Evolutionary conservation across 106 monocot species (phyloP).

Genomic region (Apostasia ramifera): DNA sequence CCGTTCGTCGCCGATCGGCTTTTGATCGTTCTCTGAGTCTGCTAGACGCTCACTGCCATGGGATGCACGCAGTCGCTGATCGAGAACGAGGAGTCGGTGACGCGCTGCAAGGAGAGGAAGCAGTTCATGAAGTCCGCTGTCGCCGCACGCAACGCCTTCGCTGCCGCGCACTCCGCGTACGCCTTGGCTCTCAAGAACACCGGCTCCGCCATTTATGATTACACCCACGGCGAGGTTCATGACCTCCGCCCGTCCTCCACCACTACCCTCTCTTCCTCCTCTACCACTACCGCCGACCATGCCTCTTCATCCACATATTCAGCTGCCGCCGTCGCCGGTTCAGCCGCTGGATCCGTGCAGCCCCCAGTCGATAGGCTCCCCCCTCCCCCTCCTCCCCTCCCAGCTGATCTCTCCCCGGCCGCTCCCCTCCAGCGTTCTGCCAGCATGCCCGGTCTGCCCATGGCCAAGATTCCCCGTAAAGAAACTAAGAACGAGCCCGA

Average conservation of each 20-base stretch:
- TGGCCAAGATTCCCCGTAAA: constrained; percentile 4
- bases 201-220: constrained; percentile 74
- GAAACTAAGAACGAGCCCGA: constrained; percentile 13
- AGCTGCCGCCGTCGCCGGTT: neutral
- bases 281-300: constrained; percentile 11
- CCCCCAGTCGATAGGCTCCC: constrained; percentile 26
- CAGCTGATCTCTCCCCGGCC: constrained; percentile 32
- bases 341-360: constrained; percentile 1
- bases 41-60: constrained; percentile 19
- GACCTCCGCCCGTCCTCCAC: constrained; percentile 2
- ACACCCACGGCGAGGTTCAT: constrained; percentile 38
- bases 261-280: constrained; percentile 8
- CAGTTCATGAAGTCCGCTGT: constrained; percentile 59
- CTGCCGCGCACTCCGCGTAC: constrained; percentile 77
- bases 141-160: constrained; percentile 82
- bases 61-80: constrained; percentile 79
- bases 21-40: too few relatives aligned
- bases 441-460: constrained; percentile 69
- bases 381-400: constrained; percentile 69
- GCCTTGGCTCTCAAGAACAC: constrained; percentile 58
- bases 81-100: constrained; percentile 76
- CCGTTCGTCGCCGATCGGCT: too few relatives aligned
- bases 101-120: constrained; percentile 72
- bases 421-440: constrained; percentile 50
- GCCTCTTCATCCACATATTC: constrained; percentile 9